These are phyloP conservation scores for Extremus antarcticus DNA, from an alignment of 495 filamentous ascomycete genomes.

Conservation along the genomic window DNA sequence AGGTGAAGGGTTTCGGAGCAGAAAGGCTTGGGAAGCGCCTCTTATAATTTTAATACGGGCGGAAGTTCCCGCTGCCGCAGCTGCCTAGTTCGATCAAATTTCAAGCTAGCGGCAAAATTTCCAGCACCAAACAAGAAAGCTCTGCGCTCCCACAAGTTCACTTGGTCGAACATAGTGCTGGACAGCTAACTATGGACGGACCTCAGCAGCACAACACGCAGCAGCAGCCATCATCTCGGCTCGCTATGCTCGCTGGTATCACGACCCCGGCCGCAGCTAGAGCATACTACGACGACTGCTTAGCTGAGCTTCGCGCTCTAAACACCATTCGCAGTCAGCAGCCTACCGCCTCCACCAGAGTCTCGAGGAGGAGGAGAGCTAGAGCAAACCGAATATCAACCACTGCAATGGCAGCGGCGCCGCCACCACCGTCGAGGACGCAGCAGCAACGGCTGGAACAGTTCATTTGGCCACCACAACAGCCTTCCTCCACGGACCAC, in stretches of 20 bases:
- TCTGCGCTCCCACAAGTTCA: no score
- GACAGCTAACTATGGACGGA: no score
- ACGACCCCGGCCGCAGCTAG: not conserved
- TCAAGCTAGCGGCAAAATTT: not conserved
- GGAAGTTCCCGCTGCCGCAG: not conserved
- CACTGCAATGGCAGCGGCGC: not conserved
- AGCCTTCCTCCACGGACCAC: not conserved
- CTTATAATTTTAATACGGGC: no score
- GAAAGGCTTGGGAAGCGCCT: not conserved
- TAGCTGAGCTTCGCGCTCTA: not conserved
- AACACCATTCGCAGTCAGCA: not conserved
- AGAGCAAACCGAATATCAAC: not conserved
- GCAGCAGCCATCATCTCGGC: not conserved
- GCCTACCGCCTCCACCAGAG: not conserved
- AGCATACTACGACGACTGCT: not conserved
- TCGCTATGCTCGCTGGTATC: not conserved
- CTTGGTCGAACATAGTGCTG: no score
- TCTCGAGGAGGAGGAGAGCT: not conserved
- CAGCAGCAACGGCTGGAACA: no score
- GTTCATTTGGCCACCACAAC: no score
- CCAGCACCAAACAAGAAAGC: no score
- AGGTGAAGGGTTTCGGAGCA: not conserved
- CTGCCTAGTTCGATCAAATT: not conserved
- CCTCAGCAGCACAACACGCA: no score
- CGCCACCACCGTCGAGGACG: not conserved